Conservation (phyloP, 2,329 filamentous ascomycete species). For the Dendryphion nanum region DNA sequence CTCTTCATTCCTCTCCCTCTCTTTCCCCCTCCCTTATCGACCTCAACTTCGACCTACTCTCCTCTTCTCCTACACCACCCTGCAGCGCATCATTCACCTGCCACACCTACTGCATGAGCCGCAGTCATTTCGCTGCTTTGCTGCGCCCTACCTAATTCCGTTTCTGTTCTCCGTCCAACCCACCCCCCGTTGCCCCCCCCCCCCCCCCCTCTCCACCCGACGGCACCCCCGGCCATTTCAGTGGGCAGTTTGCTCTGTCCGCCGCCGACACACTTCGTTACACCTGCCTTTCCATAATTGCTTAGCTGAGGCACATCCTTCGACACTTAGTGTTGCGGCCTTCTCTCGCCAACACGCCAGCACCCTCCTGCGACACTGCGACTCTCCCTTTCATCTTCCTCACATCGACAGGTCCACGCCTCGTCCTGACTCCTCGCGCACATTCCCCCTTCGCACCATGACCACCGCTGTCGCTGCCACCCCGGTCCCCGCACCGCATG, state of each 20-base stretch:
- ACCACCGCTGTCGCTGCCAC: slow-evolving; percentile 48
- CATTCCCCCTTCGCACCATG: slow-evolving; percentile 36
- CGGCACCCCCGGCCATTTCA: background rate
- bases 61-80: no score
- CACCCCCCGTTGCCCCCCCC: background rate
- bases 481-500: slow-evolving; percentile 39
- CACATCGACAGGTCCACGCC: slow-evolving; percentile 12
- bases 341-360: slow-evolving; percentile 14
- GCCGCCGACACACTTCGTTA: slow-evolving; percentile 16
- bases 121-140: no score
- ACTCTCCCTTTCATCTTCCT: slow-evolving; percentile 24
- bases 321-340: slow-evolving; percentile 37
- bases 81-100: no score
- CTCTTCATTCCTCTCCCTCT: no score
- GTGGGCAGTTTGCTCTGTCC: slow-evolving; percentile 7
- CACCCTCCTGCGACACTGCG: slow-evolving; percentile 36
- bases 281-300: slow-evolving; percentile 23
- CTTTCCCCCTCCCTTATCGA: no score
- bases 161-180: no score
- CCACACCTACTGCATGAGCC: no score
- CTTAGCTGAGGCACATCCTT: slow-evolving; percentile 28
- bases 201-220: background rate
- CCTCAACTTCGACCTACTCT: no score
- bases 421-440: slow-evolving; percentile 1
- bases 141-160: no score